Evolutionary conservation across 805 yeast genomes (phyloP), one percentile per base, ranked within the genome.

Genomic region (Saccharomyces cerevisiae): DNA sequence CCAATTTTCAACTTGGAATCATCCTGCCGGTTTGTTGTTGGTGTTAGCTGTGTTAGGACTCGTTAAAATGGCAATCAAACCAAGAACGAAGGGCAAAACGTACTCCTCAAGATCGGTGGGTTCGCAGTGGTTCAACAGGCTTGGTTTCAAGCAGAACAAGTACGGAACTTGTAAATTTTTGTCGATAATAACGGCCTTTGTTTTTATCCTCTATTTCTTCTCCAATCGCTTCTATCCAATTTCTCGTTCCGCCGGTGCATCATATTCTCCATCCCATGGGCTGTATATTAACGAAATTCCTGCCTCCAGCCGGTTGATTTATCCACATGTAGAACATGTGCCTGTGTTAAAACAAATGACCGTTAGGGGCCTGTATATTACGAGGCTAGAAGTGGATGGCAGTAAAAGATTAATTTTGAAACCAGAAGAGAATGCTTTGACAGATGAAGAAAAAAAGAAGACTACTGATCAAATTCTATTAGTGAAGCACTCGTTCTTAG

Each of bases 311-410:
- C 73, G 76, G 41, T 76, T 80, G 62, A 83, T 87, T 13, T 86
- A 79, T 63, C 94, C 94, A n/a, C 79, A 82, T n/a, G 76, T 85
- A 41, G 90, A 86, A 59, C 84, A 86, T 62, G 84, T 87, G 4
- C 80, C 83, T 0, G 66, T 77, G 24, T 73, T 87, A 56, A 79
- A 80, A 59, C 84, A 83, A 55, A 64, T 86, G 51, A 79, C 82
- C 1, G 67, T 81, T 22, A 74, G 76, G 52, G 74, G 76, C 14
- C 68, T 86, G 31, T 83, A 82, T 55, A 75, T 74, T 31, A 75
- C 74, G 48, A 71, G 78, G 50, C 66, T 70, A n/a, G 79, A 78
- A 47, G 63, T 78, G 17, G 79, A 79, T 56, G 75, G 80, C 6
- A 67, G 69, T 51, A 65, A 71, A 51, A 63, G 59, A 27, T 74